Conservation (phyloP, 352 stramenopile genomes). For the Phytophthora pistaciae region DNA sequence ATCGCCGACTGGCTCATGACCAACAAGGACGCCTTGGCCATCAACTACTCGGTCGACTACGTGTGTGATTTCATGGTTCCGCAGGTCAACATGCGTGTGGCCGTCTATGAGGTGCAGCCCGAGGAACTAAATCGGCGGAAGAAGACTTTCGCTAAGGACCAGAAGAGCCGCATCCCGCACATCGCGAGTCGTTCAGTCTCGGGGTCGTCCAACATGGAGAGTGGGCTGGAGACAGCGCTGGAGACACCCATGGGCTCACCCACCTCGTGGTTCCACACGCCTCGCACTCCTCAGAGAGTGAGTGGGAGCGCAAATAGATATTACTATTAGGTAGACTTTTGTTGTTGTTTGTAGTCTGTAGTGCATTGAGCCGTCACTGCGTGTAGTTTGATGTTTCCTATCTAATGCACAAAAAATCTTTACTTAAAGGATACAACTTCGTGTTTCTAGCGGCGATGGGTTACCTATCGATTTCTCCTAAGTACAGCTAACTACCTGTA, state of each 20-base stretch:
- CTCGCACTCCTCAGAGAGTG: slow-evolving; percentile 21
- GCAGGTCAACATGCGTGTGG: slow-evolving; percentile 43
- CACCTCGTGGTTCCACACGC: slow-evolving; percentile 35
- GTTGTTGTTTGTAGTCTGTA: slow-evolving; percentile 20
- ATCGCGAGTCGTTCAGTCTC: slow-evolving; percentile 27
- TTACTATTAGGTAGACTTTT: slow-evolving; percentile 11
- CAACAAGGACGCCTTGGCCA: slow-evolving; percentile 46
- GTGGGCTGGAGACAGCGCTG: slow-evolving; percentile 28
- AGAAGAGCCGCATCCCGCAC: slow-evolving; percentile 39
- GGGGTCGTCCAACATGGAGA: slow-evolving; percentile 35
- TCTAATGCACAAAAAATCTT: neutral
- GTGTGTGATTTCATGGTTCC: slow-evolving; percentile 49
- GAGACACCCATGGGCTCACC: slow-evolving; percentile 34
- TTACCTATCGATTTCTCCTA: too few species aligned
- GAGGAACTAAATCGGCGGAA: slow-evolving; percentile 35
- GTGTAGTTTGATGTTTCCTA: slow-evolving; percentile 5
- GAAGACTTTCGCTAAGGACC: slow-evolving; percentile 44
- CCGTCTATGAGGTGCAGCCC: slow-evolving; percentile 46
- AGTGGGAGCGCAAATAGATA: slow-evolving; percentile 15
- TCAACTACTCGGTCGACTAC: slow-evolving; percentile 42
- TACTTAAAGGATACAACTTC: neutral
- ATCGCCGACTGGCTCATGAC: slow-evolving; percentile 57
- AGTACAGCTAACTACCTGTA: too few species aligned
- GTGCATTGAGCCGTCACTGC: neutral
- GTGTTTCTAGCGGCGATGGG: neutral